Evolutionary conservation across 2,329 filamentous ascomycete genomes (phyloP).

Genomic region (Pseudogymnoascus sp.): DNA sequence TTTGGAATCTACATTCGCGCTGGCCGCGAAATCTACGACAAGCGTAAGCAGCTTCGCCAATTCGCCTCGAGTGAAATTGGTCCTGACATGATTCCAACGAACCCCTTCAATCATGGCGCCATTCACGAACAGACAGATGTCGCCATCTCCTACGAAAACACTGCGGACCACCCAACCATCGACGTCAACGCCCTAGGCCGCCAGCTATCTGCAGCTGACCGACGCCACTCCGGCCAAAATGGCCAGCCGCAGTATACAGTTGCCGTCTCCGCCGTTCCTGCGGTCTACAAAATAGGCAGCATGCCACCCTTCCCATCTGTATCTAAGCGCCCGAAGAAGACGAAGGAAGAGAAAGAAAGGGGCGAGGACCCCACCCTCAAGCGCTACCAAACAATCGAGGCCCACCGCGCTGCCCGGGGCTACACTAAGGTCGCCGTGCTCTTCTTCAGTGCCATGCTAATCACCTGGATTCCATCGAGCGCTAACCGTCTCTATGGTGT

Average conservation of each 20-base stretch:
- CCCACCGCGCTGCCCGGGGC: conserved; percentile 59
- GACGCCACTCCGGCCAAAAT: conserved; percentile 20
- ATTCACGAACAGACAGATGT: conserved; percentile 3
- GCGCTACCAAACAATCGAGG: conserved; percentile 14
- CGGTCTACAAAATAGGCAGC: conserved; percentile 2
- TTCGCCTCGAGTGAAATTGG: conserved; percentile 30
- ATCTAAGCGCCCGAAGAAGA: not conserved
- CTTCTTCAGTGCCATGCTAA: conserved; percentile 64
- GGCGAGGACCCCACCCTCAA: not conserved
- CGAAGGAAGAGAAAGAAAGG: conserved; percentile 4
- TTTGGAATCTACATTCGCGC: conserved; percentile 60
- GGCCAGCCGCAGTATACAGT: conserved; percentile 12
- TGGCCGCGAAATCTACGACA: conserved; percentile 61
- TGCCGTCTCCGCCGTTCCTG: not conserved
- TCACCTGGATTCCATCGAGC: conserved; percentile 72
- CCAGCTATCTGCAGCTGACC: conserved; percentile 17
- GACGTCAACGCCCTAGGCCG: conserved; percentile 5
- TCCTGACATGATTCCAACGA: not conserved
- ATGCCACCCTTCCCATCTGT: conserved; percentile 8
- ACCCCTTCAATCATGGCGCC: not conserved
- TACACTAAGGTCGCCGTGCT: conserved; percentile 66
- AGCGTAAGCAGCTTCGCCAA: conserved; percentile 54
- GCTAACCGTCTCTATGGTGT: conserved; percentile 71
- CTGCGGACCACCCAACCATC: not conserved
- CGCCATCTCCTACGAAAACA: not conserved